Evolutionary conservation across 2,329 filamentous ascomycete species (phyloP).

Genomic region (Colletotrichum melonis): DNA sequence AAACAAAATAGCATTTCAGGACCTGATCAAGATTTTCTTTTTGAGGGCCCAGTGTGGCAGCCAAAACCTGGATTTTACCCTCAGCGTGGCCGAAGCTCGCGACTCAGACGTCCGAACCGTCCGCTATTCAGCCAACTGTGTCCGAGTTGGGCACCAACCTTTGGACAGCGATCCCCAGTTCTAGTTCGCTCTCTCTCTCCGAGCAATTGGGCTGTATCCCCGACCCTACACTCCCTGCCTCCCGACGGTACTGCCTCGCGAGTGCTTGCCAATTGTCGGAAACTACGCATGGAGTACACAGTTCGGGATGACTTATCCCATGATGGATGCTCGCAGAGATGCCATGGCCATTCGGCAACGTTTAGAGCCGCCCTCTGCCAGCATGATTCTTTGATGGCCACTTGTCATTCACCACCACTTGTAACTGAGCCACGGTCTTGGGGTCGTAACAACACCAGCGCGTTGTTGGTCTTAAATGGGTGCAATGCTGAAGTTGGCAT

Average conservation of each 20-base stretch:
- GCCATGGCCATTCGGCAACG: neutral
- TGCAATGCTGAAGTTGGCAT: neutral
- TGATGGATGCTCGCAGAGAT: neutral
- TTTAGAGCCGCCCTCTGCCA: neutral
- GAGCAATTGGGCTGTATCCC: neutral
- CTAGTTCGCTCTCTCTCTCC: neutral
- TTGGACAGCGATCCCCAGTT: conserved; percentile 22
- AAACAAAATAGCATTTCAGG: conserved; percentile 14
- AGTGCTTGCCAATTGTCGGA: neutral
- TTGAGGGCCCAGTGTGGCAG: neutral
- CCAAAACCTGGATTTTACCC: conserved; percentile 6
- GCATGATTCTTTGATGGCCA: neutral
- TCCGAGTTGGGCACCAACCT: conserved; percentile 33
- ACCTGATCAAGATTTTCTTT: conserved; percentile 5
- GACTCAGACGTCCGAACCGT: conserved; percentile 31
- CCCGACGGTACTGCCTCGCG: neutral
- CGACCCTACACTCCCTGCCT: neutral
- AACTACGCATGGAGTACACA: neutral
- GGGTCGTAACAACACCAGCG: neutral
- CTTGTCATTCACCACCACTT: neutral
- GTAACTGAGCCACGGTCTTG: neutral
- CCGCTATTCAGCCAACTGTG: conserved; percentile 21
- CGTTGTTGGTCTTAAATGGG: neutral
- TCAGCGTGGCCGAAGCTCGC: conserved; percentile 9
- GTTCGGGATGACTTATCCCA: neutral